Percentiles rank a stretch among this genome's conserved stretches.
Conservation (phyloP, 768 basidiomycete genomes). For the Sarcodon aspratus region DNA sequence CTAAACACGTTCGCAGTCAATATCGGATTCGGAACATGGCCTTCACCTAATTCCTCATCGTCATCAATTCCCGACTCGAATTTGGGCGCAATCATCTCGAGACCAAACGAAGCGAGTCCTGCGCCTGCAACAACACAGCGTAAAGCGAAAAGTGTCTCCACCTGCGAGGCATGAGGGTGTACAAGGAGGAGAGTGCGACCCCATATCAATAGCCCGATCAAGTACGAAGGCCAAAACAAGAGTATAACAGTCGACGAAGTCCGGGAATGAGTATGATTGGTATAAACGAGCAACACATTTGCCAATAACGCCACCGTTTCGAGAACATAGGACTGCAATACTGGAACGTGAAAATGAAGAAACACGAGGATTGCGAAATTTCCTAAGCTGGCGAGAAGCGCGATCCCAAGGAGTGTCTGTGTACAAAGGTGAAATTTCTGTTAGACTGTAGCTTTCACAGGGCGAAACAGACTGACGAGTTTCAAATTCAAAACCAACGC, state of each 20-base stretch:
- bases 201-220: constrained; percentile 38
- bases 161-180: background rate
- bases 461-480: constrained; percentile 36
- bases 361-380: constrained; percentile 29
- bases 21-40: constrained; percentile 59
- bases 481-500: constrained; percentile 45
- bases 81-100: constrained; percentile 68
- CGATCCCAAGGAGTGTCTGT: constrained; percentile 37
- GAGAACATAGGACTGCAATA: constrained; percentile 41
- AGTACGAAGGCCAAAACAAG: constrained; percentile 73
- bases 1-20: constrained; percentile 75
- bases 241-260: constrained; percentile 64
- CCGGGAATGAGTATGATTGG: constrained; percentile 62
- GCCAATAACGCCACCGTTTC: constrained; percentile 43
- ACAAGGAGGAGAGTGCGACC: constrained; percentile 39
- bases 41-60: constrained; percentile 36
- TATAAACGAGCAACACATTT: constrained; percentile 40
- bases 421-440: constrained; percentile 1
- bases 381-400: constrained; percentile 33
- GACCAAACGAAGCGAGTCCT: constrained; percentile 40
- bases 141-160: constrained; percentile 24
- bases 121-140: constrained; percentile 31
- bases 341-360: constrained; percentile 25
- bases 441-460: constrained; percentile 1
- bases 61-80: constrained; percentile 18